Evolutionary conservation across 1,284 basidiomycete genomes (phyloP), one percentile per base, ranked within the genome.

Genomic region (Malassezia yamatoensis): DNA sequence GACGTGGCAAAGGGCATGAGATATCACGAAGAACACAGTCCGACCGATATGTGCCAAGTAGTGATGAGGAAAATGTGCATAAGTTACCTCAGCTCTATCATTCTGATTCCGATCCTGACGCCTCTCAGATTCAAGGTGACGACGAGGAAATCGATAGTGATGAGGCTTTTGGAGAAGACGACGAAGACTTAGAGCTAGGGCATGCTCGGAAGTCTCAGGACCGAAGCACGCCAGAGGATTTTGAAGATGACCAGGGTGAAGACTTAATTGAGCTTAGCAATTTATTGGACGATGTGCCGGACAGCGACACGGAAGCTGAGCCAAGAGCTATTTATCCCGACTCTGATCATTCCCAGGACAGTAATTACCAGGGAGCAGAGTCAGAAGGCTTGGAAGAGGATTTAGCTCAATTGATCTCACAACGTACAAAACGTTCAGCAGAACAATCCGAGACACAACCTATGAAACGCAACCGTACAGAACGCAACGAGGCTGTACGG

Each of bases 401-500:
- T 48, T 36, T 51, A n/a, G 55, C 39, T 15, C 38, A 35, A 13
- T 40, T 39, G 24, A 44, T 47, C 35, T 35, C 42, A 11, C 41
- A 44, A 44, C 42, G 51, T 20, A 41, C 20, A 5, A 42, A 51
- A 43, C 50, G 42, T 21, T 15, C 33, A 12, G 41, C 42, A 12
- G 42, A 45, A 21, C 43, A 45, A 5, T 12, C 13, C 7, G 21
- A 34, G 15, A 35, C 49, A 42, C 40, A 50, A 40, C 21, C 56
- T 11, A 54, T 58, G 20, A 51, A 58, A 11, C 66, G 80, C 54
- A 86, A 85, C 68, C 81, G 83, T 38, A 71, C 84, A 1, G 88
- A 90, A 66, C 80, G 80, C 40, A 86, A 83, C 2, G 85, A 87
- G 69, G 82, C 81, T 32, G 85, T 86, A 3, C 79, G 79, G 32